phyloP scores from a whole-genome alignment of 345 rosid species.

The Hibiscus trionum region DNA sequence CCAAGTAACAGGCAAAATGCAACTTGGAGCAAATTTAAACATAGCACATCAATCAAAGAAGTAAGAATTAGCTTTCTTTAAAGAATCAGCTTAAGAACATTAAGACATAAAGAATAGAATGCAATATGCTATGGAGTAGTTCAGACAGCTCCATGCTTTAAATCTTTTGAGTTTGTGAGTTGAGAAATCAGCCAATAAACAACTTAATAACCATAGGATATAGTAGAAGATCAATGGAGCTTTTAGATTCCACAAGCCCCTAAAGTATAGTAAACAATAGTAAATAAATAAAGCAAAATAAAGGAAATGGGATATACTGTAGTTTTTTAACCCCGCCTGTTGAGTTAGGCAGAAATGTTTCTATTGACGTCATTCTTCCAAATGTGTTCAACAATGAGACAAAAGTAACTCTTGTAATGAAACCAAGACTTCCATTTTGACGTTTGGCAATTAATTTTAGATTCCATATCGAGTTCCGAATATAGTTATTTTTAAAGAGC shows the following conservation, averaged over 20 bases:
- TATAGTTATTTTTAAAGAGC: neutral
- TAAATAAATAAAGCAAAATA: neutral
- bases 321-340: neutral
- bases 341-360: neutral
- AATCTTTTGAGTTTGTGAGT: neutral
- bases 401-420: neutral
- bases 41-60: neutral
- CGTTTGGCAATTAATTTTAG: neutral
- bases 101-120: neutral
- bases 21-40: neutral
- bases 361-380: neutral
- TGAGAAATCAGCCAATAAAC: neutral
- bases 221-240: neutral
- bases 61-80: neutral
- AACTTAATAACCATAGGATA: neutral
- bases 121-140: neutral
- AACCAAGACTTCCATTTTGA: neutral
- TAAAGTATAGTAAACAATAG: neutral
- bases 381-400: neutral
- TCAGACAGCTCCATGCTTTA: neutral
- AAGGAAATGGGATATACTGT: neutral
- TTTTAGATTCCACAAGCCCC: neutral
- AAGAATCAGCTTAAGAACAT: slow-evolving; percentile 9
- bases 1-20: neutral
- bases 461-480: too few relatives aligned